Evolutionary conservation across 371 early-diverging fungal species (phyloP).

Genomic region (Mucor velutinosus): DNA sequence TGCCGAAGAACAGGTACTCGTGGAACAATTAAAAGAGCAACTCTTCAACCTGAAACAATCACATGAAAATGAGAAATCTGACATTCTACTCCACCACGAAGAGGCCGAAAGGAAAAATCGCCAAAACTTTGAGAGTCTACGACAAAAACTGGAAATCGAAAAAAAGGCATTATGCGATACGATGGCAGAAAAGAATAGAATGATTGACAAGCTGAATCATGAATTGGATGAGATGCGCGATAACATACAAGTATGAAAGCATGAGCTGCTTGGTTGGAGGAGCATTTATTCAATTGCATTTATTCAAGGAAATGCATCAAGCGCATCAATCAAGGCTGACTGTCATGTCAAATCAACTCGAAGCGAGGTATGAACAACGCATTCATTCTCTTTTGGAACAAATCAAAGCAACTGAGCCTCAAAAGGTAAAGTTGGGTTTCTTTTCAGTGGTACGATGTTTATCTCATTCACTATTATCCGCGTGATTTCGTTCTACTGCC

Average conservation of each 20-base stretch:
- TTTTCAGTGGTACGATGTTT: not conserved
- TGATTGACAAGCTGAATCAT: conserved; percentile 13
- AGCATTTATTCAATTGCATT: not conserved
- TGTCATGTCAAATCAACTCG: conserved; percentile 17
- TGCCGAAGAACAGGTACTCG: not conserved
- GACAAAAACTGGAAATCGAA: conserved; percentile 12
- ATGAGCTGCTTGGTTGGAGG: not conserved
- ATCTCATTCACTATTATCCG: not conserved
- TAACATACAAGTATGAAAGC: conserved; percentile 11
- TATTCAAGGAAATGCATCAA: conserved; percentile 18
- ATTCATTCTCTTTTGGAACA: not conserved
- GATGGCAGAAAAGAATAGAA: conserved; percentile 4
- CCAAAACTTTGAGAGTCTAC: conserved; percentile 12
- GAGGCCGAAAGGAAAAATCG: conserved; percentile 6
- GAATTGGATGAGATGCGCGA: conserved; percentile 24
- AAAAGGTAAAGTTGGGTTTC: not conserved
- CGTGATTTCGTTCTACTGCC: not conserved
- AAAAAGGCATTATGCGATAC: conserved; percentile 1
- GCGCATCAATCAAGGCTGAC: conserved; percentile 17
- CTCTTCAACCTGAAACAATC: not conserved
- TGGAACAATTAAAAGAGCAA: not conserved
- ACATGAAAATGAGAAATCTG: conserved; percentile 10
- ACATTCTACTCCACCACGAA: not conserved
- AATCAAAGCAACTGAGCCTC: not conserved
- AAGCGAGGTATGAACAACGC: conserved; percentile 1